Conservation (phyloP, 352 stramenopile species). For the Phytophthora multivora region DNA sequence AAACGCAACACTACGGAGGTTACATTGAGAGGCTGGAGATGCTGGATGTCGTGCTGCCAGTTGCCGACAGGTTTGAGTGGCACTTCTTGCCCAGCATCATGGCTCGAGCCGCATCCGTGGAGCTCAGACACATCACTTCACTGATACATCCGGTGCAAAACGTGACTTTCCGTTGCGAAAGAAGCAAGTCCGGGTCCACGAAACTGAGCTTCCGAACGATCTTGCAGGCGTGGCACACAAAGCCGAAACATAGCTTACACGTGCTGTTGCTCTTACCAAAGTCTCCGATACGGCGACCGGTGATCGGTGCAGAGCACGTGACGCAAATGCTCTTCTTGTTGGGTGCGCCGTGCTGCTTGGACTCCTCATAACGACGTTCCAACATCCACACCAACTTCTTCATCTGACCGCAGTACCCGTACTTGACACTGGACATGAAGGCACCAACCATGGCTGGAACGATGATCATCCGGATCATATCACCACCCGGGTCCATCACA, state of each 20-base stretch:
- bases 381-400: conserved; percentile 8
- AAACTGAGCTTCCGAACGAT: conserved; percentile 24
- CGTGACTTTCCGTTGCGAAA: conserved; percentile 27
- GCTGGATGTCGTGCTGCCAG: background rate
- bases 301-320: background rate
- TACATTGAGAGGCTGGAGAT: background rate
- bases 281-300: conserved; percentile 2
- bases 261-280: conserved; percentile 16
- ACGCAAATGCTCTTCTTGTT: conserved; percentile 14
- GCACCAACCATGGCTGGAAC: conserved; percentile 8
- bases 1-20: background rate
- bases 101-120: conserved; percentile 6
- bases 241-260: conserved; percentile 7
- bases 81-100: conserved; percentile 10
- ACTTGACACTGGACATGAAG: conserved; percentile 21
- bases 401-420: conserved; percentile 6
- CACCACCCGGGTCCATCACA: conserved; percentile 1
- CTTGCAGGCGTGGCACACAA: conserved; percentile 1
- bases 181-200: conserved; percentile 17
- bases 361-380: conserved; percentile 14
- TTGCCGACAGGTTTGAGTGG: background rate
- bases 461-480: conserved; percentile 18
- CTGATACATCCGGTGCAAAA: conserved; percentile 30
- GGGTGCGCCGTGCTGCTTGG: background rate
- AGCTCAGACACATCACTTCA: conserved; percentile 5